Evolutionary conservation across 108 stramenopile genomes (phyloP).

Genomic region (Nitzschia inconspicua): DNA sequence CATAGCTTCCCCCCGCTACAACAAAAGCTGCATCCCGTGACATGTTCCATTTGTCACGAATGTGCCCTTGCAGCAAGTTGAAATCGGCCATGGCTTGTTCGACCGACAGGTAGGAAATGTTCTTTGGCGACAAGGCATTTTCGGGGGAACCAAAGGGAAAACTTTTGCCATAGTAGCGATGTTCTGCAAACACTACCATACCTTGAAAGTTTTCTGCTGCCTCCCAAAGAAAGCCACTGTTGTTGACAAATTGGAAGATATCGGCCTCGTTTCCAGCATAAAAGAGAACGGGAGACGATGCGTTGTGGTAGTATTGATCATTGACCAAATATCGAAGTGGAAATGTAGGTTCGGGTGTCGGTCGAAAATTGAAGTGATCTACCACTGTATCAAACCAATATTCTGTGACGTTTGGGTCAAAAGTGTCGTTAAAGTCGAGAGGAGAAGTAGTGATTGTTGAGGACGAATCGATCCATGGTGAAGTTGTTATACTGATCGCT

Average conservation of each 20-base stretch:
- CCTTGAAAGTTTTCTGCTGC: conserved; percentile 46
- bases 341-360: conserved; percentile 19
- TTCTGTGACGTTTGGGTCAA: conserved; percentile 15
- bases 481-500: too few species aligned
- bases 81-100: conserved; percentile 75
- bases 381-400: conserved; percentile 23
- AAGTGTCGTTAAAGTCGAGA: not conserved
- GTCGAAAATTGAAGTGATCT: conserved; percentile 36
- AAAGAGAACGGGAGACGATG: conserved; percentile 34
- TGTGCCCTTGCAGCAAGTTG: conserved; percentile 37
- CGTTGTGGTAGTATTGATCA: conserved; percentile 19
- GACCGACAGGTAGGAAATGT: conserved; percentile 32
- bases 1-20: conserved; percentile 74
- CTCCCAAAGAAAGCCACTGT: conserved; percentile 68
- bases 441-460: not conserved
- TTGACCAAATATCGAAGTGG: conserved; percentile 32
- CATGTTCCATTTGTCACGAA: conserved; percentile 28
- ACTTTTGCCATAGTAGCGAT: conserved; percentile 63
- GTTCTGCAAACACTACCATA: conserved; percentile 75
- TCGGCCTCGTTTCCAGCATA: conserved; percentile 74
- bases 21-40: conserved; percentile 26
- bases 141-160: conserved; percentile 11
- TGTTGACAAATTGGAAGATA: conserved; percentile 59
- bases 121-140: conserved; percentile 3
- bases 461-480: not conserved